These are phyloP conservation scores for Eustoma russellianum DNA, from an alignment of 257 asterid species.

Conservation along the genomic window DNA sequence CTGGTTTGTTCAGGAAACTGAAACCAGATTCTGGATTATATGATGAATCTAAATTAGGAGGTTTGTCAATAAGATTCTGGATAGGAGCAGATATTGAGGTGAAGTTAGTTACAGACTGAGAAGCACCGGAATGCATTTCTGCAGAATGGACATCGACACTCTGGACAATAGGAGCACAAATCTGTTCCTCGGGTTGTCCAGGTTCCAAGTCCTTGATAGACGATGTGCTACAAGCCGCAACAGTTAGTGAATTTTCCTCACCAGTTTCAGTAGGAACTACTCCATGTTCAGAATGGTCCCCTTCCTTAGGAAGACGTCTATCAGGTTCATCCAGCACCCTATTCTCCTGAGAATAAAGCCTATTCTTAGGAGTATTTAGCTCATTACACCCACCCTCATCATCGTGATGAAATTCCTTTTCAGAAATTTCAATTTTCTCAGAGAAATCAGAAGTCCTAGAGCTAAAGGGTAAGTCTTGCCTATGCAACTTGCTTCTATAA, in stretches of 20 bases:
- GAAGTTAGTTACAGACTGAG: constrained; percentile 19
- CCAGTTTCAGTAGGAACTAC: constrained; percentile 17
- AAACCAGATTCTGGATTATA: constrained; percentile 12
- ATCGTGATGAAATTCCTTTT: constrained; percentile 18
- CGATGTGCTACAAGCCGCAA: constrained; percentile 22
- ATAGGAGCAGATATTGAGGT: constrained; percentile 20
- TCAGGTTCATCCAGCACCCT: constrained; percentile 22
- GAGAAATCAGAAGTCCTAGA: constrained; percentile 26
- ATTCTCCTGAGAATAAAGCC: constrained; percentile 24
- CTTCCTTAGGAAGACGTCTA: constrained; percentile 21
- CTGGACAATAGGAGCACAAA: constrained; percentile 25
- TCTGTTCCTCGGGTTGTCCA: constrained; percentile 25
- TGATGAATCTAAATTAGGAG: constrained; percentile 15
- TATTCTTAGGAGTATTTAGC: constrained; percentile 16
- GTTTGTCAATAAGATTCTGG: constrained; percentile 22
- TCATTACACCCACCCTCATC: constrained; percentile 29
- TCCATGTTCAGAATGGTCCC: constrained; percentile 15
- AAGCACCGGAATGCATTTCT: constrained; percentile 20
- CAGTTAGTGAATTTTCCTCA: constrained; percentile 19
- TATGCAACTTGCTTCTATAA: constrained; percentile 35
- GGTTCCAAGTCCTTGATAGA: constrained; percentile 12
- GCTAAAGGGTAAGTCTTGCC: constrained; percentile 27
- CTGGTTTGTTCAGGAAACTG: constrained; percentile 18
- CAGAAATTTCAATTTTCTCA: constrained; percentile 21
- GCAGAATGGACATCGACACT: constrained; percentile 29